phyloP scores from a whole-genome alignment of 768 basidiomycete genomes.

The Trametes punicea region DNA sequence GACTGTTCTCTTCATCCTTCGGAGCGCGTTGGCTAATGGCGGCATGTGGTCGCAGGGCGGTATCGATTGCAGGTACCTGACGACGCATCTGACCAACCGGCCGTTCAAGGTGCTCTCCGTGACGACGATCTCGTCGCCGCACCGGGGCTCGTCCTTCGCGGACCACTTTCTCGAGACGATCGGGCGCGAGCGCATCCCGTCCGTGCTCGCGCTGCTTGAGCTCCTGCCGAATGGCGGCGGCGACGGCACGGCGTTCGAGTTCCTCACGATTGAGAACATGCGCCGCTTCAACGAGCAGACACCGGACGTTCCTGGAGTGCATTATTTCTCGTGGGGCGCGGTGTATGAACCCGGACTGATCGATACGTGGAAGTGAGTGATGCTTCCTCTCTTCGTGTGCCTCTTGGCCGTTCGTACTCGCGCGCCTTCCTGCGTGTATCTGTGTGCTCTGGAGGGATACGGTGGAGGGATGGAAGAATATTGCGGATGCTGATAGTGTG shows the following conservation, averaged over 20 bases:
- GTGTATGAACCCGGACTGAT: slow-evolving; percentile 84
- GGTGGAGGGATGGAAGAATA: background rate
- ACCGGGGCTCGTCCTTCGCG: slow-evolving; percentile 91
- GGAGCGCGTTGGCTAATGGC: no score
- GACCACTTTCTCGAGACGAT: slow-evolving; percentile 81
- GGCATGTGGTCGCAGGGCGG: slow-evolving; percentile 77
- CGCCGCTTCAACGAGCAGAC: slow-evolving; percentile 83
- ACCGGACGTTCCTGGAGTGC: slow-evolving; percentile 71
- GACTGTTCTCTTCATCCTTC: background rate
- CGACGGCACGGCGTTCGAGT: slow-evolving; percentile 91
- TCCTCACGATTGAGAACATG: slow-evolving; percentile 84
- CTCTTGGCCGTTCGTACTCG: background rate
- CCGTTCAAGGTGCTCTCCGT: slow-evolving; percentile 81
- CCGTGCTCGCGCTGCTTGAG: slow-evolving; percentile 71
- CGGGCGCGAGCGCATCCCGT: slow-evolving; percentile 64
- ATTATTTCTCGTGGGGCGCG: slow-evolving; percentile 97
- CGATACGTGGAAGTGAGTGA: slow-evolving; percentile 77
- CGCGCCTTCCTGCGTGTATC: no score
- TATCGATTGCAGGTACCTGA: slow-evolving; percentile 86
- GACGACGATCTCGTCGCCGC: slow-evolving; percentile 94
- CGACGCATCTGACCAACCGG: slow-evolving; percentile 74
- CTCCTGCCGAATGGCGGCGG: slow-evolving; percentile 89
- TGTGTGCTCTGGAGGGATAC: background rate
- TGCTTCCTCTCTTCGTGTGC: background rate
- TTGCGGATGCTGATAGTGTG: background rate